phyloP scores from a whole-genome alignment of 2,329 filamentous ascomycete genomes.

The Aspergillus costaricaensis region DNA sequence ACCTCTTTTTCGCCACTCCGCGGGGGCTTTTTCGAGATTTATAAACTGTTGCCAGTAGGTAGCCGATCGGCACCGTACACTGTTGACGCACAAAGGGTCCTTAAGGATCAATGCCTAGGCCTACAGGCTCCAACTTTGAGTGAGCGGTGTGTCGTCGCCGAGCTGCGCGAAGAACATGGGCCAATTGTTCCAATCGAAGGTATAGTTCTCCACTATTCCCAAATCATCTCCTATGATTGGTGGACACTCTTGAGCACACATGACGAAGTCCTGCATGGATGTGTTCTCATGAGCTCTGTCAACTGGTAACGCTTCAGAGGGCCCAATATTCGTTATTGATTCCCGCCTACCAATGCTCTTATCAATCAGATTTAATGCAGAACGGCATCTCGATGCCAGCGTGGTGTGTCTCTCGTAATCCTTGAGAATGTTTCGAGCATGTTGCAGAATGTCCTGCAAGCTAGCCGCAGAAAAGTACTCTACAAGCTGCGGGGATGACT shows the following conservation, averaged over 20 bases:
- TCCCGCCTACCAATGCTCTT: neutral
- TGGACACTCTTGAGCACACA: neutral
- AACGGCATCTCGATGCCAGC: neutral
- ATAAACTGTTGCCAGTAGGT: too few species aligned
- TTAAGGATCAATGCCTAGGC: neutral
- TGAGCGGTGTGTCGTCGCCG: neutral
- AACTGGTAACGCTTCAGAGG: neutral
- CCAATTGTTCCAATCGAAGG: conserved; percentile 20
- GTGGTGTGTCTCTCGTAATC: neutral
- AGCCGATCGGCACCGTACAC: too few species aligned
- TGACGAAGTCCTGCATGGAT: neutral
- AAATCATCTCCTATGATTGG: neutral
- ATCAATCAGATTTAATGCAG: neutral
- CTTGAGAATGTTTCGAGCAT: neutral
- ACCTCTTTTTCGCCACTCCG: too few species aligned
- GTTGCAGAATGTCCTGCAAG: neutral
- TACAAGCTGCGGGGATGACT: conserved; percentile 9
- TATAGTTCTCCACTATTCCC: conserved; percentile 5
- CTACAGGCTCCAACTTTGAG: conserved; percentile 17
- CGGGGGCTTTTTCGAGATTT: too few species aligned
- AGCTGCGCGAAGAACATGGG: conserved; percentile 18
- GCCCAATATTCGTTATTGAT: too few species aligned
- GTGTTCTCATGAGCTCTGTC: neutral
- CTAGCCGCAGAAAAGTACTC: conserved; percentile 9
- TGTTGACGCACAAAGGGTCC: too few species aligned